Evolutionary conservation across 768 basidiomycete species (phyloP), one percentile per base, ranked within the genome.

Genomic region (Myochromella boudieri): DNA sequence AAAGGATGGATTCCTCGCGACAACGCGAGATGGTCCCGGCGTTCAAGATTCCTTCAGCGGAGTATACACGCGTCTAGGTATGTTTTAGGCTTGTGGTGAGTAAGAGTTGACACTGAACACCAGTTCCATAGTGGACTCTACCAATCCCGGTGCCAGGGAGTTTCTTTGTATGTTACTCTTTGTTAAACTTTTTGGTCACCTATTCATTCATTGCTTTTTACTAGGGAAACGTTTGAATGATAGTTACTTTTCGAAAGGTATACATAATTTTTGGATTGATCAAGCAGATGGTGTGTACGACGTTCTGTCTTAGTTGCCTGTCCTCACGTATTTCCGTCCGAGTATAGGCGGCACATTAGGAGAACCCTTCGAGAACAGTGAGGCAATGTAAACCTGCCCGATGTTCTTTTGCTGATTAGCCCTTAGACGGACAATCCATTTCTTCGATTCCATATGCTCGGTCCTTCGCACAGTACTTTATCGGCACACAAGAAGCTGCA

Each of bases 261-360:
- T 69, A 22, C 65, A 66, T 41, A 68, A 68, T 49, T 68, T 67
- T 41, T 69, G 68, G 66, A 69, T 68, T 27, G 68, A 69, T 44
- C 66, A 68, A 53, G 68, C 62, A n/a, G 67, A 69, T 43, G 67
- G 63, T 64, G 36, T 17, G 57, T 36, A 22, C 22, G 21, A 6
- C 10, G n/a, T 22, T n/a, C 10, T 29, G 5, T 12, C 12, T 4
- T 6, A 12, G 10, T n/a, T n/a, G n/a, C 7, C n/a, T 11, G 3
- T n/a, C 2, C 41, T 26, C 17, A 40, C 29, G 31, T 10, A 31
- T 32, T 17, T 46, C 12, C n/a, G n/a, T n/a, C n/a, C n/a, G n/a
- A n/a, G n/a, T 18, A 10, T 38, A 67, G 66, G 67, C 37, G 66
- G 66, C 8, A 66, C 64, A 3, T 52, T 69, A 14, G 68, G 68